Evolutionary conservation across 768 basidiomycete genomes (phyloP).

Genomic region (Serpula lacrymans): DNA sequence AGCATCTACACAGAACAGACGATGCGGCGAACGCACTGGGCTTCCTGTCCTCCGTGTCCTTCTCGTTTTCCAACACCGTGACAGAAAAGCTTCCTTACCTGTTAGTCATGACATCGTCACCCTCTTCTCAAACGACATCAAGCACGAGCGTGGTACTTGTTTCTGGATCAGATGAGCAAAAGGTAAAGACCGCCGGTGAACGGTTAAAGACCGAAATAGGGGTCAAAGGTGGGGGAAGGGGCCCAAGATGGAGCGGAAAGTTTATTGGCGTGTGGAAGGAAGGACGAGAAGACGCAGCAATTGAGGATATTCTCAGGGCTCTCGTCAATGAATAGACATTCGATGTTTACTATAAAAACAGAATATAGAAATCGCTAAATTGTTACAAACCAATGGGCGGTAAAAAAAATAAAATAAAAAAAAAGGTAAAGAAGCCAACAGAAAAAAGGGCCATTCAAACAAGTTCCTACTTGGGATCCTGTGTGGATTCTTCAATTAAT

Average conservation of each 20-base stretch:
- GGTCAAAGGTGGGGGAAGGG: conserved; percentile 79
- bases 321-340: background rate
- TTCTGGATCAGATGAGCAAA: conserved; percentile 55
- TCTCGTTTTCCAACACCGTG: conserved; percentile 35
- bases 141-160: conserved; percentile 57
- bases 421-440: too few species aligned
- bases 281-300: conserved; percentile 36
- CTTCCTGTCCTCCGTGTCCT: conserved; percentile 57
- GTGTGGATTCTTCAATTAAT: conserved; percentile 10
- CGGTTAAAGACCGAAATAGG: conserved; percentile 52
- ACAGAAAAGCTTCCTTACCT: conserved; percentile 33
- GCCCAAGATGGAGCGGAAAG: conserved; percentile 74
- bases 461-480: conserved; percentile 13
- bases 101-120: conserved; percentile 59
- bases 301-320: conserved; percentile 37
- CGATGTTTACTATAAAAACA: background rate
- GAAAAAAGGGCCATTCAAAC: background rate
- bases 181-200: conserved; percentile 58
- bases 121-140: conserved; percentile 47
- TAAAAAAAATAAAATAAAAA: background rate
- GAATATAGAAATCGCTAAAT: conserved; percentile 11
- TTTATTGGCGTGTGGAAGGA: conserved; percentile 61
- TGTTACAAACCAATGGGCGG: conserved; percentile 8
- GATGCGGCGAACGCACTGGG: conserved; percentile 56
- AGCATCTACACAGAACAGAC: conserved; percentile 57